Base-by-base conservation (phyloP, 2,329 filamentous ascomycete genomes). In the Dothistroma pini region DNA sequence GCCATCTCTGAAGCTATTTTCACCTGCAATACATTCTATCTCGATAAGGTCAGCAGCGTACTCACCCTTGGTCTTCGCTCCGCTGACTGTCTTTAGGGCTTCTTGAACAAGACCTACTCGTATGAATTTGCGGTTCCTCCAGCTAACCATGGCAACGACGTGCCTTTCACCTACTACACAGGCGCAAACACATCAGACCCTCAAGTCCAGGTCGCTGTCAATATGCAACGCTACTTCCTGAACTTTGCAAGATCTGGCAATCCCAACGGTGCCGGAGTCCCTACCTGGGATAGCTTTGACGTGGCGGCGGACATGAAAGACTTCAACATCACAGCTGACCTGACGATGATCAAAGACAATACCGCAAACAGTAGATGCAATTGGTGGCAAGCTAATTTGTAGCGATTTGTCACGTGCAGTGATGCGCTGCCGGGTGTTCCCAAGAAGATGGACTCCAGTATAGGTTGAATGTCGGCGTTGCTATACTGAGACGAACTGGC, bases 61-160 rank as follows among this genome's bases (percentile, higher is more conserved):
- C 25, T 29, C 25, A 29, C 2, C 25, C 41, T n/a, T 14, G 29
- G 25, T 47, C 22, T 34, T 49, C 10, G 10, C 47, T 21, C n/a
- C 31, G 22, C 38, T 32, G 12, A 49, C 6, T 11, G 10, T 14
- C 10, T n/a, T 9, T 44, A 48, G 38, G 57, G 21, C 22, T 50
- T 55, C 25, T 66, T 69, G 11, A 81, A 82, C 69, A 55, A 76
- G 10, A 81, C 80, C 0, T 81, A 81, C 69, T 75, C 75, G 1
- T 85, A 86, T 72, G 71, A 80, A 25, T 86, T 85, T 67, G 74
- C 77, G 22, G 76, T 83, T 0, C 79, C 79, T 0, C 83, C 83
- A 0, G 82, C 76, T 8, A 74, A 83, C 38, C 84, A 86, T 67
- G 82, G 79, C 19, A 70, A 77, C 55, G 84, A 86, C 64, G 65